Conservation (phyloP, 768 basidiomycete genomes). For the Mycena alexandri region DNA sequence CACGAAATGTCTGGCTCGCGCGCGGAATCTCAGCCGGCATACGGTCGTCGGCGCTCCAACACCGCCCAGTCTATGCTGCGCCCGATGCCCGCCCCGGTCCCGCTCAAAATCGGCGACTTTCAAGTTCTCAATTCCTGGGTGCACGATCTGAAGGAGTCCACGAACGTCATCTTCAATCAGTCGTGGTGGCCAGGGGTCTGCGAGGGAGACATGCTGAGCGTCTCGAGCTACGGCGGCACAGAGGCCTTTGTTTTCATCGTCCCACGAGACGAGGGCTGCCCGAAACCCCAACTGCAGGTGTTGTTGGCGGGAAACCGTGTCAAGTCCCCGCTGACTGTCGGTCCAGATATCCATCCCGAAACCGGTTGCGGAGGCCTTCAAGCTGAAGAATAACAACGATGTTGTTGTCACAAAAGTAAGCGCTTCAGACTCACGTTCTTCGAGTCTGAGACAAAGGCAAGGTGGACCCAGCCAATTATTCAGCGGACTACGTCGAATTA, state of each 20-base stretch:
- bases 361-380: conserved; percentile 78
- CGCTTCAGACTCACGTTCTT: conserved; percentile 29
- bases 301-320: not conserved
- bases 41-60: conserved; percentile 77
- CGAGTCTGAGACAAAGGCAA: conserved; percentile 46
- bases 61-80: conserved; percentile 77
- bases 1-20: conserved; percentile 68
- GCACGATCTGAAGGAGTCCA: conserved; percentile 73
- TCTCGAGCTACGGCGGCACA: conserved; percentile 58
- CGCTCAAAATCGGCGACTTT: conserved; percentile 72
- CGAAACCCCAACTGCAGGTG: conserved; percentile 78
- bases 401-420: conserved; percentile 85
- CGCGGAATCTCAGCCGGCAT: conserved; percentile 73
- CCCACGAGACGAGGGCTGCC: conserved; percentile 69
- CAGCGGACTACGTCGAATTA: conserved; percentile 87
- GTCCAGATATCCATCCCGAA: conserved; percentile 80
- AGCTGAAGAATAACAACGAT: conserved; percentile 77
- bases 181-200: conserved; percentile 82
- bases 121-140: conserved; percentile 81
- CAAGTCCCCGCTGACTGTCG: conserved; percentile 1
- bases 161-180: conserved; percentile 76
- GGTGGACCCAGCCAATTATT: conserved; percentile 75
- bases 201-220: conserved; percentile 80
- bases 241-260: conserved; percentile 75
- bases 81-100: conserved; percentile 54